phyloP scores from a whole-genome alignment of 192 early-diverging fungal genomes.

The Backusella sp. region DNA sequence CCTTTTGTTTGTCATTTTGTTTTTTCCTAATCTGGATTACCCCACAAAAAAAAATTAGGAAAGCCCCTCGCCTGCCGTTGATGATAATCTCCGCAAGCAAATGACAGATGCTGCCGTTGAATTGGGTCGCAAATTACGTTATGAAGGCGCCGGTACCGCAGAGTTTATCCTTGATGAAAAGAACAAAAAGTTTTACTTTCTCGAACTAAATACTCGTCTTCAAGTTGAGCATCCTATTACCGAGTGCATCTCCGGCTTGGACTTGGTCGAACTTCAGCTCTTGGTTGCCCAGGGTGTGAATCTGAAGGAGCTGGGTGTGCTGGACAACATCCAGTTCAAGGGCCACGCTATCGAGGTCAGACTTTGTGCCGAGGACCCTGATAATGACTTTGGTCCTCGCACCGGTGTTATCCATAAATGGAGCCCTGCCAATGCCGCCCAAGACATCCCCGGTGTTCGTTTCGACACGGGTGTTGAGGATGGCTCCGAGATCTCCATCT shows the following conservation, averaged over 20 bases:
- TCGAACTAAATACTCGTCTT: slow-evolving; percentile 63
- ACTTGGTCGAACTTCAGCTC: slow-evolving; percentile 57
- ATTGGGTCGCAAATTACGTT: slow-evolving; percentile 47
- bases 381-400: slow-evolving; percentile 52
- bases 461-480: slow-evolving; percentile 53
- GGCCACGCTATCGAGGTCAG: slow-evolving; percentile 56
- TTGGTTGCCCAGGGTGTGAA: slow-evolving; percentile 57
- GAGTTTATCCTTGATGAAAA: slow-evolving; percentile 57
- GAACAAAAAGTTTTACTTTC: slow-evolving; percentile 53
- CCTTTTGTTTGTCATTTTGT: not conserved
- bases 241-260: slow-evolving; percentile 53
- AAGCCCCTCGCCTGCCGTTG: slow-evolving; percentile 49
- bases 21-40: slow-evolving; percentile 8
- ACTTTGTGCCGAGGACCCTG: slow-evolving; percentile 60
- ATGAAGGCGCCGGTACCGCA: slow-evolving; percentile 57
- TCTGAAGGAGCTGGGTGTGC: slow-evolving; percentile 52
- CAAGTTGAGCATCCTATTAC: slow-evolving; percentile 67
- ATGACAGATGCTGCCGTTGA: slow-evolving; percentile 48
- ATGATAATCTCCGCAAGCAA: slow-evolving; percentile 35
- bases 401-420: slow-evolving; percentile 52
- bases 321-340: slow-evolving; percentile 57
- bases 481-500: slow-evolving; percentile 53
- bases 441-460: slow-evolving; percentile 36
- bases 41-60: slow-evolving; percentile 18
- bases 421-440: slow-evolving; percentile 35